phyloP scores from a whole-genome alignment of 2,329 filamentous ascomycete genomes.

The Aureobasidium sp. region DNA sequence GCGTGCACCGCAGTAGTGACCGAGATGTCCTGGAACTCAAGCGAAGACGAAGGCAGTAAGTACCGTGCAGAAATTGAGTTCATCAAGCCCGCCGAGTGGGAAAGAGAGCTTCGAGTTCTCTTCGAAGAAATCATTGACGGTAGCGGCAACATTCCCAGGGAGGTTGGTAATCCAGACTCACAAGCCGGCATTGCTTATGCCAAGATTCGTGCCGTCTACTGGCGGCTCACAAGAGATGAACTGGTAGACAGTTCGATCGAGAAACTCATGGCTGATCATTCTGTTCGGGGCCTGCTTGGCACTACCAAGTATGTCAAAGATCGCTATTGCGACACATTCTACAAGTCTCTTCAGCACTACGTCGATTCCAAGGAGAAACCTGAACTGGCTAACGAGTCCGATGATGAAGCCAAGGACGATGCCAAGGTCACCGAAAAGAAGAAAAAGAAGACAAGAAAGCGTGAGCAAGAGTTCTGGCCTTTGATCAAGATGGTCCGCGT shows the following conservation, averaged over 20 bases:
- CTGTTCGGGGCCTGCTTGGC: conserved; percentile 41
- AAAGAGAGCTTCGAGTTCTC: conserved; percentile 44
- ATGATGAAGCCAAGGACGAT: conserved; percentile 20
- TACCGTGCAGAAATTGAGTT: conserved; percentile 56
- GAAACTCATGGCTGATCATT: conserved; percentile 36
- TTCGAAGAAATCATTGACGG: conserved; percentile 42
- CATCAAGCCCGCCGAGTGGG: conserved; percentile 47
- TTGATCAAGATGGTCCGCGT: conserved; percentile 50
- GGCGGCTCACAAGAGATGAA: conserved; percentile 36
- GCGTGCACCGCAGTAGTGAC: conserved; percentile 58
- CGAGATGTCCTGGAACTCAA: conserved; percentile 52
- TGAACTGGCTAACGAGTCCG: background rate
- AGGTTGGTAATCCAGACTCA: conserved; percentile 36
- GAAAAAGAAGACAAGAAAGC: conserved; percentile 19
- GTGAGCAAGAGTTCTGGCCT: conserved; percentile 41
- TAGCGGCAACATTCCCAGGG: conserved; percentile 33
- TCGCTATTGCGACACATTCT: conserved; percentile 36
- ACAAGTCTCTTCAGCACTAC: conserved; percentile 41
- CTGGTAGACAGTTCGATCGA: conserved; percentile 30
- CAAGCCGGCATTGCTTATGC: conserved; percentile 45
- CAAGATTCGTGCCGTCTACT: conserved; percentile 47
- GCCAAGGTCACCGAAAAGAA: conserved; percentile 25
- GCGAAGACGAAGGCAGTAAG: conserved; percentile 29
- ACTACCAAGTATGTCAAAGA: conserved; percentile 36
- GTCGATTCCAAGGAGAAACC: conserved; percentile 51